phyloP scores from a whole-genome alignment of 768 basidiomycete genomes.

The Sporobolomyces phaffii region DNA sequence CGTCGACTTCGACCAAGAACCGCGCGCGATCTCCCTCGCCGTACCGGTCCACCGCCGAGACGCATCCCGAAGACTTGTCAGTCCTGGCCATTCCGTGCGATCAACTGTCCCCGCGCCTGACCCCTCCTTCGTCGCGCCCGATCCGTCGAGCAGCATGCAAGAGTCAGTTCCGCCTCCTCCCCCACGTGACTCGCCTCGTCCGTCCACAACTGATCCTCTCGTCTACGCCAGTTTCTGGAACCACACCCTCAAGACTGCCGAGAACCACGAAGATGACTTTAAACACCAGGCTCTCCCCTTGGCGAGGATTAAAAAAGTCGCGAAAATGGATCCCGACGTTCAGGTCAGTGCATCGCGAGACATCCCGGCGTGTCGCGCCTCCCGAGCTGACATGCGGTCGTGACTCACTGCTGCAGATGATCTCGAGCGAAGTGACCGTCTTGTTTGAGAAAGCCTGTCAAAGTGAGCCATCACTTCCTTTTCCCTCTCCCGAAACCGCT shows the following conservation, averaged over 20 bases:
- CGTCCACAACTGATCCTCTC: background rate
- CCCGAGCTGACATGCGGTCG: too few species aligned
- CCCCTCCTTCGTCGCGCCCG: background rate
- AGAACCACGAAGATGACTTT: slow-evolving; percentile 40
- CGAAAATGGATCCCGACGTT: slow-evolving; percentile 93
- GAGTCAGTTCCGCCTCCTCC: slow-evolving; percentile 10
- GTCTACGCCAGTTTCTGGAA: slow-evolving; percentile 37
- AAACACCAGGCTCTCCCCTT: slow-evolving; percentile 74
- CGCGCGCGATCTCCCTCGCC: slow-evolving; percentile 17
- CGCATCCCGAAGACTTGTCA: slow-evolving; percentile 23
- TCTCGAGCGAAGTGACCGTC: slow-evolving; percentile 95
- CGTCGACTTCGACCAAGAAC: slow-evolving; percentile 23
- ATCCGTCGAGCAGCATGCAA: background rate
- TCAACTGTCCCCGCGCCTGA: background rate
- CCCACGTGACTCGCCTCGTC: too few species aligned
- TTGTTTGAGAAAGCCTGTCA: slow-evolving; percentile 98
- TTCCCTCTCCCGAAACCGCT: slow-evolving; percentile 4
- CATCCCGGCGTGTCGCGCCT: too few species aligned
- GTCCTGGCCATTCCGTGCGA: background rate
- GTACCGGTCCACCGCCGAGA: slow-evolving; percentile 12
- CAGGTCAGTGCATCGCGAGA: too few species aligned
- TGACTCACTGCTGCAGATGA: slow-evolving; percentile 62
- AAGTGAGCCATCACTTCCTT: slow-evolving; percentile 55
- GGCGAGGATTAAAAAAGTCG: slow-evolving; percentile 96
- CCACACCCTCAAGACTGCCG: slow-evolving; percentile 36